phyloP scores from a whole-genome alignment of 768 basidiomycete genomes.

The Nevesoporus exiguus region DNA sequence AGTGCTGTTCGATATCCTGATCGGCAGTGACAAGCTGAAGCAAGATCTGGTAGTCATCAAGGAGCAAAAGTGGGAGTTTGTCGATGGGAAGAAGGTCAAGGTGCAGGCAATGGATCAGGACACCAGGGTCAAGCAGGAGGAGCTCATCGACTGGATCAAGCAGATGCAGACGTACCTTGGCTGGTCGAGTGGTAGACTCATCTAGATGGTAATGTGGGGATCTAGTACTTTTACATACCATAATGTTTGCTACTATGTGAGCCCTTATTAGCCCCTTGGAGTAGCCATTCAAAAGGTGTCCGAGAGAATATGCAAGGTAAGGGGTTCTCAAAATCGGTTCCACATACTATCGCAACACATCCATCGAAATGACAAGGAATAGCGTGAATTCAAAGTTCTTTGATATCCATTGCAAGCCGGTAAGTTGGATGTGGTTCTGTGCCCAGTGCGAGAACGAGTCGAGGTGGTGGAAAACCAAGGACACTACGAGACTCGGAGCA shows the following conservation, averaged over 20 bases:
- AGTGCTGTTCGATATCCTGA: conserved; percentile 88
- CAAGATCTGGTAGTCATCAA: conserved; percentile 87
- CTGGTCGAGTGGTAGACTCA: conserved; percentile 32
- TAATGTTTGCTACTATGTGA: background rate
- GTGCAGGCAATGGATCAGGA: conserved; percentile 63
- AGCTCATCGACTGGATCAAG: conserved; percentile 64
- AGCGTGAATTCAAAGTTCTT: too few relatives aligned
- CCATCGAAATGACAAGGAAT: too few relatives aligned
- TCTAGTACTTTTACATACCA: conserved; percentile 3
- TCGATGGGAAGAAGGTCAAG: conserved; percentile 66
- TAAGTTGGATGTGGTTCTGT: too few relatives aligned
- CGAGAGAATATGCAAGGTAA: too few relatives aligned
- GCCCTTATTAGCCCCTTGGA: too few relatives aligned
- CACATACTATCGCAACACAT: too few relatives aligned
- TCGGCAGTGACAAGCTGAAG: conserved; percentile 85
- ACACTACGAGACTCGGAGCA: too few relatives aligned
- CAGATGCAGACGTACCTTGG: conserved; percentile 29
- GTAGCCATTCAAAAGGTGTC: too few relatives aligned
- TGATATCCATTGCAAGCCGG: too few relatives aligned
- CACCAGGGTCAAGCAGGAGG: conserved; percentile 55
- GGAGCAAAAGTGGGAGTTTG: conserved; percentile 80
- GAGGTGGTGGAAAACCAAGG: too few relatives aligned
- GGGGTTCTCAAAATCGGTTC: too few relatives aligned
- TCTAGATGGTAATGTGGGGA: conserved; percentile 10
- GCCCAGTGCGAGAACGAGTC: too few relatives aligned